phyloP scores from a whole-genome alignment of 768 basidiomycete genomes.

The Rubroboletus satanas region DNA sequence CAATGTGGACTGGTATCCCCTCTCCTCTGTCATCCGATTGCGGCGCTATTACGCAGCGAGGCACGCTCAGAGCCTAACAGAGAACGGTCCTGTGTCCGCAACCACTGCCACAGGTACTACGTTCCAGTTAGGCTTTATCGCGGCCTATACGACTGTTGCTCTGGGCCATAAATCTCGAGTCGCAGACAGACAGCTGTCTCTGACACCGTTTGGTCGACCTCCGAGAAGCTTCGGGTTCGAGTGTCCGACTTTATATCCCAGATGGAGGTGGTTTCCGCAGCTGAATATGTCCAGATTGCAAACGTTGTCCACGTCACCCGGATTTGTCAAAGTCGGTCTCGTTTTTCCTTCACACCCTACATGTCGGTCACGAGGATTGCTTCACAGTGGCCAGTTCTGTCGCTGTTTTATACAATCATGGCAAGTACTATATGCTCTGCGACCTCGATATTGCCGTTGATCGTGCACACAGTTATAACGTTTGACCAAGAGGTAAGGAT shows the following conservation, averaged over 20 bases:
- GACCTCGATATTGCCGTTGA: neutral
- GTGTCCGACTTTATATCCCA: neutral
- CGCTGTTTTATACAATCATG: conserved; percentile 18
- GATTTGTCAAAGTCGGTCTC: conserved; percentile 9
- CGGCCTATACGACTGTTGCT: neutral
- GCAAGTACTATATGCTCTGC: neutral
- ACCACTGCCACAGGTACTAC: neutral
- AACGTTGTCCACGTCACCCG: neutral
- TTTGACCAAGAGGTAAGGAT: conserved; percentile 19
- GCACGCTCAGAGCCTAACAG: neutral
- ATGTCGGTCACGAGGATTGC: neutral
- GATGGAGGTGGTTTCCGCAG: neutral
- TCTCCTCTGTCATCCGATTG: too few relatives aligned
- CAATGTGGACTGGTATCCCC: neutral
- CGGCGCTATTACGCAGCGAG: neutral
- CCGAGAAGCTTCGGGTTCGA: neutral
- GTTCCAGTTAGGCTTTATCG: neutral
- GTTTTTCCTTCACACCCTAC: neutral
- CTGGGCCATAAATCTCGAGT: neutral
- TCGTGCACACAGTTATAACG: conserved; percentile 6
- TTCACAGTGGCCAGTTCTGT: conserved; percentile 9
- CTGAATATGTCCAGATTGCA: neutral
- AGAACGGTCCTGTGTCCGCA: neutral
- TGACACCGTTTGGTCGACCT: neutral
- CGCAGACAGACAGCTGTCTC: neutral